These are phyloP conservation scores for Pezicula neosporulosa DNA, from an alignment of 2,329 filamentous ascomycete species.

Conservation along the genomic window DNA sequence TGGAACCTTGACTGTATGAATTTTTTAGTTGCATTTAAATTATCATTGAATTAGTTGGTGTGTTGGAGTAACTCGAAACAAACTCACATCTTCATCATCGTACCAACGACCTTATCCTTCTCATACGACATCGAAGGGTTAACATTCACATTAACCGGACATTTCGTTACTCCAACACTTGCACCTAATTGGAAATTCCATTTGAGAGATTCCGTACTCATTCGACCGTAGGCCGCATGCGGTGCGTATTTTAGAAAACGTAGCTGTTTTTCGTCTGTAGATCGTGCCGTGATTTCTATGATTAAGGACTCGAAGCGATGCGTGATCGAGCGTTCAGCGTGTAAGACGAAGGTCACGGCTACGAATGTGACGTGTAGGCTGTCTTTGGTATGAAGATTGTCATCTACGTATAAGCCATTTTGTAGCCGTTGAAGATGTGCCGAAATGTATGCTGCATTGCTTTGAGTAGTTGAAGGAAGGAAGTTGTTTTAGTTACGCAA, in stretches of 20 bases:
- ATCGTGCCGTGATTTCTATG: constrained; percentile 36
- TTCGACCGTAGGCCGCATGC: constrained; percentile 35
- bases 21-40: background rate
- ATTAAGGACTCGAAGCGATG: constrained; percentile 45
- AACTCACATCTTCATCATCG: constrained; percentile 23
- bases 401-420: constrained; percentile 41
- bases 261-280: constrained; percentile 24
- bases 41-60: background rate
- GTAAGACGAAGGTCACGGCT: constrained; percentile 46
- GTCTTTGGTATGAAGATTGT: constrained; percentile 36
- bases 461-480: no score
- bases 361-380: constrained; percentile 44
- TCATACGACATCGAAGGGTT: constrained; percentile 12
- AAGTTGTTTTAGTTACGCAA: no score
- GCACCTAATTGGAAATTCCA: constrained; percentile 21
- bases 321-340: constrained; percentile 35
- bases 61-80: background rate
- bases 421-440: constrained; percentile 47
- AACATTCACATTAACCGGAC: constrained; percentile 24
- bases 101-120: constrained; percentile 16
- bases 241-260: constrained; percentile 46
- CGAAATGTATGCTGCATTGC: constrained; percentile 37
- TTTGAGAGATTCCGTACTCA: constrained; percentile 15
- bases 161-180: constrained; percentile 40
- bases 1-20: constrained; percentile 15